phyloP scores from a whole-genome alignment of 306 rosid species.

The Macrotyloma uniflorum region DNA sequence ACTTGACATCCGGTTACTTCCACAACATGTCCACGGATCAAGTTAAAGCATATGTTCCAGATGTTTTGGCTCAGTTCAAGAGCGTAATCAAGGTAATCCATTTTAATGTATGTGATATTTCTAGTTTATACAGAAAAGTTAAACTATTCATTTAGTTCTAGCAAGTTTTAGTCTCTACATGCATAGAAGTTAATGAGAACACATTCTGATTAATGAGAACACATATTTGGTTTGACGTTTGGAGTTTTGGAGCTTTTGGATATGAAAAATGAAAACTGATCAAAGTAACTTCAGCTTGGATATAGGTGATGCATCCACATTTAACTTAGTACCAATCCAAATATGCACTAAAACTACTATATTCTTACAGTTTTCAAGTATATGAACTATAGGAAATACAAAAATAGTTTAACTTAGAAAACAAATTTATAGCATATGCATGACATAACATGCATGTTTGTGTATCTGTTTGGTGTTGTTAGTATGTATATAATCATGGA shows the following conservation, averaged over 20 bases:
- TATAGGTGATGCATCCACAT: no score
- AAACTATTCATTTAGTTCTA: not conserved
- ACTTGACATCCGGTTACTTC: constrained; percentile 68
- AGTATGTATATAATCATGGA: constrained; percentile 51
- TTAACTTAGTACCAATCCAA: no score
- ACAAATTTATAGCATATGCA: not conserved
- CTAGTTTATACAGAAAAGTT: not conserved
- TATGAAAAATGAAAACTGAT: no score
- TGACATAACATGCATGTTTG: constrained; percentile 10
- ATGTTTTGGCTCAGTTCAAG: constrained; percentile 52
- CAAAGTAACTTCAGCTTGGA: no score
- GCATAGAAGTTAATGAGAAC: no score
- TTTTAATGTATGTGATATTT: not conserved
- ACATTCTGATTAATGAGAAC: no score
- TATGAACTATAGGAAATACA: not conserved
- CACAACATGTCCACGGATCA: constrained; percentile 61
- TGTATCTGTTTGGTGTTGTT: not conserved
- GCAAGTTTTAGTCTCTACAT: not conserved
- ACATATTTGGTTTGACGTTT: no score
- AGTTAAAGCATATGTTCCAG: constrained; percentile 59
- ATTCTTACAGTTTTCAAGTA: not conserved
- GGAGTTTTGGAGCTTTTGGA: no score
- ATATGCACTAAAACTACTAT: no score
- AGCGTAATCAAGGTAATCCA: constrained; percentile 40
- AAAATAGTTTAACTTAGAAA: not conserved